Percentiles rank a stretch among this genome's conserved stretches.
phyloP scores from a whole-genome alignment of 768 basidiomycete genomes.

The Tylopilus sp. region DNA sequence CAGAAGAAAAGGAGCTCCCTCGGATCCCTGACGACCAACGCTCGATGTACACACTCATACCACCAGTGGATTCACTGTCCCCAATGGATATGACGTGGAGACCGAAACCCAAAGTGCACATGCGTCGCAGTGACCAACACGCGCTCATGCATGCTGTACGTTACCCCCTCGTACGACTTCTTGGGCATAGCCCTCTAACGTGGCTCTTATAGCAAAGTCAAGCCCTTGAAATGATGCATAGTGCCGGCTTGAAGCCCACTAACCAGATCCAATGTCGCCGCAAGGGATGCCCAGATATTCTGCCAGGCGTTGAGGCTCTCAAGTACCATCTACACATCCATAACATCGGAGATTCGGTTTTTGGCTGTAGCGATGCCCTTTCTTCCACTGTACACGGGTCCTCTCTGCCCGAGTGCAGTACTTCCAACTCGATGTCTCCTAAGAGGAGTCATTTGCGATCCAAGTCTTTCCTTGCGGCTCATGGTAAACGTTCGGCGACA shows the following conservation, averaged over 20 bases:
- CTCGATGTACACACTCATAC: conserved; percentile 26
- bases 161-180: conserved; percentile 5
- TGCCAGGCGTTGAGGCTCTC: conserved; percentile 42
- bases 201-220: conserved; percentile 18
- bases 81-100: conserved; percentile 31
- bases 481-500: not conserved
- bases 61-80: conserved; percentile 8
- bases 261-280: conserved; percentile 42
- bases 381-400: not conserved
- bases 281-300: conserved; percentile 41
- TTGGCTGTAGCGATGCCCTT: not conserved
- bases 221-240: conserved; percentile 25
- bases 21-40: conserved; percentile 21
- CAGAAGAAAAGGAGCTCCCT: conserved; percentile 16
- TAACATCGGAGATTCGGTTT: conserved; percentile 39
- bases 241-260: conserved; percentile 26
- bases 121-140: conserved; percentile 34
- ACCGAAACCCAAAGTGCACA: conserved; percentile 32
- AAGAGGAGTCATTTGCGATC: conserved; percentile 18
- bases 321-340: conserved; percentile 56
- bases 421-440: not conserved
- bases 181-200: conserved; percentile 1
- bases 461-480: not conserved
- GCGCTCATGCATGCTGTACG: conserved; percentile 41
- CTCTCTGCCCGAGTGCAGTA: conserved; percentile 1